phyloP scores from a whole-genome alignment of 2,329 filamentous ascomycete genomes.

The Diaporthe nobilis region DNA sequence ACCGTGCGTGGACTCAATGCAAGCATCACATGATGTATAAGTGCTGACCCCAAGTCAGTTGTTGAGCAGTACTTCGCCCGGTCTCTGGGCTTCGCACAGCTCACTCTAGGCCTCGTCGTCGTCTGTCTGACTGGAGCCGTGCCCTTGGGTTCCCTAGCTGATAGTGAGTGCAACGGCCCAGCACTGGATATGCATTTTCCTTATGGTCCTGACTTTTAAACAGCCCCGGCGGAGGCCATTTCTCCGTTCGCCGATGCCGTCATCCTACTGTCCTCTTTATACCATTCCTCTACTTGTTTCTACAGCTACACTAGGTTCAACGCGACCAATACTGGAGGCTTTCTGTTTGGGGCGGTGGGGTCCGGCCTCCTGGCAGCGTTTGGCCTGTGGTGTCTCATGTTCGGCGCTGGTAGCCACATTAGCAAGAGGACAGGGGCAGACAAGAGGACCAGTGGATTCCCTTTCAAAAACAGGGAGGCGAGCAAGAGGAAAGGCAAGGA shows the following conservation, averaged over 20 bases:
- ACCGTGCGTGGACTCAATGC: conserved; percentile 46
- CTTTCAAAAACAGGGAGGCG: conserved; percentile 54
- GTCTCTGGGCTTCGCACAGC: conserved; percentile 76
- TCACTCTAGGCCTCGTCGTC: conserved; percentile 74
- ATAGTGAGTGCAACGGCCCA: conserved; percentile 50
- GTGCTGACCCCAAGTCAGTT: conserved; percentile 26
- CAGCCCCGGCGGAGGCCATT: conserved; percentile 56
- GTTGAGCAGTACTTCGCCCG: conserved; percentile 83
- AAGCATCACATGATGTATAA: background rate
- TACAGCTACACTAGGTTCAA: conserved; percentile 79
- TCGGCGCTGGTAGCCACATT: conserved; percentile 54
- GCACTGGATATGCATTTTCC: background rate
- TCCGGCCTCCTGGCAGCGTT: conserved; percentile 71
- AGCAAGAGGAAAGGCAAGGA: conserved; percentile 49
- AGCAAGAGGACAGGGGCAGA: conserved; percentile 57
- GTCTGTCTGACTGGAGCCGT: conserved; percentile 79
- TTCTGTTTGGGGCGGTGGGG: conserved; percentile 71
- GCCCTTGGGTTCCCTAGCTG: conserved; percentile 70
- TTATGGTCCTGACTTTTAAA: background rate
- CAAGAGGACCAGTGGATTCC: conserved; percentile 58
- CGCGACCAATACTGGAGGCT: conserved; percentile 68
- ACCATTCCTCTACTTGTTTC: conserved; percentile 74
- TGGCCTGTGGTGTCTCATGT: conserved; percentile 73
- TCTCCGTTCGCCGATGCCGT: conserved; percentile 77
- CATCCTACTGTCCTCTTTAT: conserved; percentile 74